phyloP scores from a whole-genome alignment of 148 eudicot genomes.

The Rhododendron henanense region DNA sequence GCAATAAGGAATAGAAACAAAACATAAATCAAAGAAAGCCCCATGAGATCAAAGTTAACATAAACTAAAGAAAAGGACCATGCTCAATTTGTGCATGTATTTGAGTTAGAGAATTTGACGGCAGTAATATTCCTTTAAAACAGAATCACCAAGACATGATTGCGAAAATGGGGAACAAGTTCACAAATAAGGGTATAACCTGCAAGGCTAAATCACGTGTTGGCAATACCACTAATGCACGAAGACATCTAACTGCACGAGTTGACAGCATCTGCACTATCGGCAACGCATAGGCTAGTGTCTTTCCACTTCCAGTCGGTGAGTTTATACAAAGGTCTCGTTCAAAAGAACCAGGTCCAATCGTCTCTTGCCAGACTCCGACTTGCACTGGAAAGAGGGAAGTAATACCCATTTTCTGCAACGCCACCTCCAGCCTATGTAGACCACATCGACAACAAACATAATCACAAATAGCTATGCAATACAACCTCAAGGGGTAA shows the following conservation, averaged over 20 bases:
- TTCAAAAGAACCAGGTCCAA: conserved; percentile 92
- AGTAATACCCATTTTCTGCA: conserved; percentile 52
- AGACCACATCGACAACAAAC: conserved; percentile 3
- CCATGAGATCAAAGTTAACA: conserved; percentile 1
- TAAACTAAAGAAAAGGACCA: not conserved
- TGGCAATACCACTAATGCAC: conserved; percentile 90
- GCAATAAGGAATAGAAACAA: not conserved
- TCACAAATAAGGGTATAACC: conserved; percentile 32
- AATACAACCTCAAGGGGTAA: not conserved
- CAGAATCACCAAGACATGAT: not conserved
- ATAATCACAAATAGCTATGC: not conserved
- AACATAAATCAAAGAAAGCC: not conserved
- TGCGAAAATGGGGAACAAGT: not conserved
- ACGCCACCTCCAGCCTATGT: conserved; percentile 57
- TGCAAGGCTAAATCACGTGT: conserved; percentile 92
- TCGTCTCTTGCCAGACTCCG: conserved; percentile 92
- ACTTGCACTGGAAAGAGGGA: conserved; percentile 92
- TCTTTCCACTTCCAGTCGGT: conserved; percentile 96
- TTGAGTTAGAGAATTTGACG: not conserved
- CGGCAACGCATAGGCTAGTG: conserved; percentile 84
- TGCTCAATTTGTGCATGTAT: not conserved
- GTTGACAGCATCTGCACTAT: conserved; percentile 72
- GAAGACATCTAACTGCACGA: conserved; percentile 64
- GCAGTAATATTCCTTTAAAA: not conserved
- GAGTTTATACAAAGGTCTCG: conserved; percentile 89